These are phyloP conservation scores for Cystoisospora suis DNA, from an alignment of 169 alveolate genomes.

Conservation along the genomic window DNA sequence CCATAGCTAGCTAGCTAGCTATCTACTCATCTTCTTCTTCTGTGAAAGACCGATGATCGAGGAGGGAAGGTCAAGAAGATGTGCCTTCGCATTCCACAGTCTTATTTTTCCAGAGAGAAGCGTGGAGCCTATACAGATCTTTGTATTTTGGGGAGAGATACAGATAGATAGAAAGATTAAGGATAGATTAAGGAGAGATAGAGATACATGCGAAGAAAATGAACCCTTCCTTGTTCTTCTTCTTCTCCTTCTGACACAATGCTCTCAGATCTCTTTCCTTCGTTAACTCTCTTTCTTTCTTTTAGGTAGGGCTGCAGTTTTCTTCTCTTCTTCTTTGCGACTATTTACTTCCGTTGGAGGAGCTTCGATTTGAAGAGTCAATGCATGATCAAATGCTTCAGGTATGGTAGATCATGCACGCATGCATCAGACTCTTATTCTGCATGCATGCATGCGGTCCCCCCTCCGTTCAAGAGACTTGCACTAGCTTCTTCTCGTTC, in stretches of 20 bases:
- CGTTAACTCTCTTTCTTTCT: not conserved
- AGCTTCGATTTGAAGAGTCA: conserved; percentile 48
- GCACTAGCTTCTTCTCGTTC: not conserved
- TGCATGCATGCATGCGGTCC: not conserved
- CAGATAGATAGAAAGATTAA: too few species aligned
- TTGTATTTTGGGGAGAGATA: too few species aligned
- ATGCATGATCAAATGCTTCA: conserved; percentile 60
- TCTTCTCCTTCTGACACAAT: not conserved
- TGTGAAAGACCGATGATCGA: too few species aligned
- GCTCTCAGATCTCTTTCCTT: not conserved
- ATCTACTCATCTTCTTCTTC: too few species aligned
- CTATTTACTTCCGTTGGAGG: conserved; percentile 39
- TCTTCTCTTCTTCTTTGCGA: conserved; percentile 42
- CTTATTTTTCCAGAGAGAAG: too few species aligned
- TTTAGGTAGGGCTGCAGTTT: conserved; percentile 60
- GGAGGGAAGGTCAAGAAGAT: too few species aligned
- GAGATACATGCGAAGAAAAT: too few species aligned
- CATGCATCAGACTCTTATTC: not conserved
- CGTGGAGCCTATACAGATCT: too few species aligned
- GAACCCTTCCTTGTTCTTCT: not conserved
- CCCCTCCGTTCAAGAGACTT: not conserved
- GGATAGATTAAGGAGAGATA: too few species aligned
- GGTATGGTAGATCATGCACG: not conserved
- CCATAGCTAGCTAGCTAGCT: too few species aligned
- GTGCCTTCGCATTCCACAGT: too few species aligned